A percentile compares a stretch with the other conserved stretches of the same genome.
These are phyloP conservation scores for Dictyostelium capitatum DNA, from an alignment of 78 protist species.

Conservation along the genomic window DNA sequence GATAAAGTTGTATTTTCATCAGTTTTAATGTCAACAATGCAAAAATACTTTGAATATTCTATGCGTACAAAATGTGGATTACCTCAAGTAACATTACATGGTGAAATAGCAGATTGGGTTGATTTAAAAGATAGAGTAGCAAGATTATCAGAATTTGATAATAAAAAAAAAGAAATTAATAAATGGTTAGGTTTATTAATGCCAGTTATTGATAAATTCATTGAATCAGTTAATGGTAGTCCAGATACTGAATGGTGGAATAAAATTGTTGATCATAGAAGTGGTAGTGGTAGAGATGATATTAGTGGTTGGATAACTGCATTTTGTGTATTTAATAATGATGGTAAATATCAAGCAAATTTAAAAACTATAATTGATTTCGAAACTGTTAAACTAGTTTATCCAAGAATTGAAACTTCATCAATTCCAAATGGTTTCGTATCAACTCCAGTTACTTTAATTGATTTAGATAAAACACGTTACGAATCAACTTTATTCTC, in stretches of 20 bases:
- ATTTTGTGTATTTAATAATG: slow-evolving; percentile 23
- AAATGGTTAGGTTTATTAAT: slow-evolving; percentile 27
- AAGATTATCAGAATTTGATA: slow-evolving; percentile 11
- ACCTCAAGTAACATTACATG: slow-evolving; percentile 47
- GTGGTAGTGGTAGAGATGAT: slow-evolving; percentile 15
- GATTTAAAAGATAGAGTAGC: not conserved
- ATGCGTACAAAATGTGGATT: slow-evolving; percentile 35
- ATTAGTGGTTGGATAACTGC: slow-evolving; percentile 59
- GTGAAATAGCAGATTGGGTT: slow-evolving; percentile 46
- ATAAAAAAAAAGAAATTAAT: not conserved
- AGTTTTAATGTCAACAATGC: slow-evolving; percentile 40
- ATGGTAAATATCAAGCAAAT: not conserved
- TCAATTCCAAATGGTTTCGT: not conserved
- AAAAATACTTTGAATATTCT: slow-evolving; percentile 11
- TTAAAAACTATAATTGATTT: no score
- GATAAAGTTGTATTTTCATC: slow-evolving; percentile 39
- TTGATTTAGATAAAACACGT: not conserved
- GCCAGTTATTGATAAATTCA: slow-evolving; percentile 45
- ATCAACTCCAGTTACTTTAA: not conserved
- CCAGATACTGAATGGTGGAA: not conserved
- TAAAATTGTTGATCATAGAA: not conserved
- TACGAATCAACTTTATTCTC: not conserved
- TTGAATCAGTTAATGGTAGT: slow-evolving; percentile 6
- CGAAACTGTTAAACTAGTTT: not conserved
- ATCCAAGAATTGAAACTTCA: not conserved